Percentiles rank a stretch among this genome's conserved stretches.
Evolutionary conservation across 2,329 filamentous ascomycete genomes (phyloP).

Genomic region (Aspergillus fructus): DNA sequence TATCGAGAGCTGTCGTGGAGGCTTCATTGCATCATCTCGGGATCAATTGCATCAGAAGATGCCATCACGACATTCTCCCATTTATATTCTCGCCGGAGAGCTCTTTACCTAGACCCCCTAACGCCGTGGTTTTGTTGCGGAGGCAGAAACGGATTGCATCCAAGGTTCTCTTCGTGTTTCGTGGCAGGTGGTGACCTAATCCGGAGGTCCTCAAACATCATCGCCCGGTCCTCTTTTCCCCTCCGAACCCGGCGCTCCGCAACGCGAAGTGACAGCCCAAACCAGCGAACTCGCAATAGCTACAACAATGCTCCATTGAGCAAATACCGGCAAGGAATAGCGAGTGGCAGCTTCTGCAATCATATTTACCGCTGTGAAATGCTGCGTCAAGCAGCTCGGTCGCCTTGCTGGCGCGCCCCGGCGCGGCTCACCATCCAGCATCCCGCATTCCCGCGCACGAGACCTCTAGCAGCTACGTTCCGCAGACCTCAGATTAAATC

Average conservation of each 20-base stretch:
- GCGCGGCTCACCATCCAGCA: constrained; percentile 26
- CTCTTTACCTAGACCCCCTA: background rate
- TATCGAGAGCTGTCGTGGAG: background rate
- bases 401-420: constrained; percentile 34
- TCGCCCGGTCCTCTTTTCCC: constrained; percentile 19
- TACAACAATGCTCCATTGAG: constrained; percentile 26
- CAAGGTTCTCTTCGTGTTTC: background rate
- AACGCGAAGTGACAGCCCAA: constrained; percentile 22
- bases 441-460: constrained; percentile 24
- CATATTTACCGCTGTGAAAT: constrained; percentile 24
- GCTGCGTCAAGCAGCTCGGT: constrained; percentile 39
- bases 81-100: background rate
- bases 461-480: constrained; percentile 22
- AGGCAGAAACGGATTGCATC: background rate
- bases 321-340: background rate
- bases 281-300: constrained; percentile 13
- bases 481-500: constrained; percentile 28
- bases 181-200: constrained; percentile 3
- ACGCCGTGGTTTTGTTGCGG: background rate
- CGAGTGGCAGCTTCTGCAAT: constrained; percentile 5
- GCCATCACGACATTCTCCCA: background rate
- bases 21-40: constrained; percentile 6
- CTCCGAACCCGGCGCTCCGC: constrained; percentile 38
- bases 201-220: constrained; percentile 9
- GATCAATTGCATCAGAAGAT: constrained; percentile 5